phyloP scores from a whole-genome alignment of 257 asterid species.

The Capsicum chinense region DNA sequence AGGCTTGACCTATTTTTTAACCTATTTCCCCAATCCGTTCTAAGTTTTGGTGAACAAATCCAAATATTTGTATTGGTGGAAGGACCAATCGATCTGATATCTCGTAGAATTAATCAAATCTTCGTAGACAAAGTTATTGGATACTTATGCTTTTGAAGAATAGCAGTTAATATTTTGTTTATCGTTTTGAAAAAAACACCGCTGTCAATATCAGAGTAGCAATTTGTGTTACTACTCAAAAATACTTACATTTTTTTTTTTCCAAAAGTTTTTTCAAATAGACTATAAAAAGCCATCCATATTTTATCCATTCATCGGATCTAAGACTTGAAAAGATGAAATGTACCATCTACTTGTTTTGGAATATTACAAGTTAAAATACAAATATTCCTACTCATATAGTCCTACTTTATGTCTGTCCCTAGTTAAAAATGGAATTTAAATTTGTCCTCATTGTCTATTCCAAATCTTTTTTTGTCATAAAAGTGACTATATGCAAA shows the following conservation, averaged over 20 bases:
- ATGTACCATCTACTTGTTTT: slow-evolving; percentile 10
- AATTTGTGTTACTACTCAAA: background rate
- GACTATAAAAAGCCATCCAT: background rate
- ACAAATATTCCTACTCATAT: background rate
- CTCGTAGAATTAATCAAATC: background rate
- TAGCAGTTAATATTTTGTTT: background rate
- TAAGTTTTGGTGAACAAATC: no score
- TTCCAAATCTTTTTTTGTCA: background rate
- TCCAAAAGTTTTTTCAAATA: background rate
- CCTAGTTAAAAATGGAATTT: background rate
- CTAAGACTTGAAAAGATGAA: background rate
- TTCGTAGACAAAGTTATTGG: no score
- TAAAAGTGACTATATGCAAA: background rate
- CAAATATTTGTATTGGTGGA: no score
- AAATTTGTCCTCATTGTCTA: background rate
- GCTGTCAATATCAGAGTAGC: background rate
- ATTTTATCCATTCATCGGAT: background rate
- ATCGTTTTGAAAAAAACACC: no score
- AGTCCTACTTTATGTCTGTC: background rate
- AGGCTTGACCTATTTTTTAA: no score
- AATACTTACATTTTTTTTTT: background rate
- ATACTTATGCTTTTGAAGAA: no score
- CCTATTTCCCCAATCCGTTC: no score
- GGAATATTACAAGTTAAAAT: background rate
- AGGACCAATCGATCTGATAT: no score